Base-by-base conservation (phyloP, 179 eudicot species). In the Drosera spatulata region DNA sequence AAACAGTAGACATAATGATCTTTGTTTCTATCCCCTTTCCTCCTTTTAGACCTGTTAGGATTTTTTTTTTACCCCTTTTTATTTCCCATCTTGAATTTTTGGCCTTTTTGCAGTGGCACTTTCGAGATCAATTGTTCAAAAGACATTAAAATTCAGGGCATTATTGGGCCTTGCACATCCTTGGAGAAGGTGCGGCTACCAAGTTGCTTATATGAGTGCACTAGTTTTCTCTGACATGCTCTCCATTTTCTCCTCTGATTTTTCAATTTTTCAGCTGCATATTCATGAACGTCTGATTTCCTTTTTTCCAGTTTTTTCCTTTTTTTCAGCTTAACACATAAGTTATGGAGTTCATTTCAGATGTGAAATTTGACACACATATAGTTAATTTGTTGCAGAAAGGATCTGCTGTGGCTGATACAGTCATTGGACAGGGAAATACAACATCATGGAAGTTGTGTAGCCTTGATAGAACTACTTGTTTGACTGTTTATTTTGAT, bases 401-500 rank as follows among this genome's bases (percentile, higher is more conserved):
- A 86, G 93, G 93, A 56, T 88, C 90, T 64, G 81, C 93, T 55
- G 90, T 89, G 58, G 82, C 97, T n/a, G 85, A 71, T 73, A 78
- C 93, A 41, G 85, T 80, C 50, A 77, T 89, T 61, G 99, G 97
- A 53, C 88, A 93, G 71, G 99, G 99, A 46, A 89, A 79, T 74
- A 93, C 99, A 37, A 82, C 85, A 41, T 73, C 84, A 12, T 93
- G 97, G 99, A 93, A 86, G 80, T 50, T 89, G 79, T 89, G 99
- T 61, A 79, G 99, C 72, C 70, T 93, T 7, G 95, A 89, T 63
- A 93, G 72, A 73, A 83, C 70, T 67, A 86, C 93, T 62, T 82
- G 83, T 62, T 69, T 93, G 79, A 93, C 96, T 55, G 93, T 89
- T 48, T 93, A 82, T 82, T 93, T 89, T 66, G 96, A 93, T 73